Evolutionary conservation across 352 stramenopile species (phyloP), one percentile per base, ranked within the genome.

Genomic region (Phytophthora melonis): DNA sequence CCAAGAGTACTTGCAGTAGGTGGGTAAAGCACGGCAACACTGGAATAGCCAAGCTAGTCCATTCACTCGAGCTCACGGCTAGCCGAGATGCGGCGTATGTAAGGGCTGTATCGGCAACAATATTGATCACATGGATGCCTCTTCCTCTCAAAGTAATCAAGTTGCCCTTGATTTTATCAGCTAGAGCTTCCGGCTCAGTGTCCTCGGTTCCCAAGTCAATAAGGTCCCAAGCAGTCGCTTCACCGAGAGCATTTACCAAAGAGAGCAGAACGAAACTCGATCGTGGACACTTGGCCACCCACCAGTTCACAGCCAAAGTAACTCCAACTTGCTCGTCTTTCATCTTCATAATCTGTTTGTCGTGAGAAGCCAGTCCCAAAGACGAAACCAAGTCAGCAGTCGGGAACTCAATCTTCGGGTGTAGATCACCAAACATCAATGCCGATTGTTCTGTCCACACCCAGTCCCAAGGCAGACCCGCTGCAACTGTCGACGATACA

Each of bases 241-340:
- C 87, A 0, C 87, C 87, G 3, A 89, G 64, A 23, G 84, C 77
- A 62, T 93, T 93, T 45, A 94, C 77, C 7, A 95, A 72, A 16
- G 89, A 94, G 6, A 94, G 81, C 13, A 93, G 66, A 58, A 91
- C 70, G 8, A 91, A 72, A 21, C 70, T 87, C 5, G 83, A 87
- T 27, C 82, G 77, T 32, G 82, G 74, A 14, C 78, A 84, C 63
- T 87, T 86, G 52, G 80, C 78, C 32, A 68, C 63, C 87, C 87
- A 95, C 43, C 70, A 83, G 25, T 80, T 93, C 64, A 94, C 84
- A 30, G 86, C 80, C 13, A 95, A 56, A 19, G 87, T 93, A 65
- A 92, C 72, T 5, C 86, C 86, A 49, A 81, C 61, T 56, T 75
- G 56, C 25, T 93, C 88, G 8, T 86, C 83, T 68, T 87, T 89